Evolutionary conservation across 352 stramenopile species (phyloP).

Genomic region (Globisporangium splendens): DNA sequence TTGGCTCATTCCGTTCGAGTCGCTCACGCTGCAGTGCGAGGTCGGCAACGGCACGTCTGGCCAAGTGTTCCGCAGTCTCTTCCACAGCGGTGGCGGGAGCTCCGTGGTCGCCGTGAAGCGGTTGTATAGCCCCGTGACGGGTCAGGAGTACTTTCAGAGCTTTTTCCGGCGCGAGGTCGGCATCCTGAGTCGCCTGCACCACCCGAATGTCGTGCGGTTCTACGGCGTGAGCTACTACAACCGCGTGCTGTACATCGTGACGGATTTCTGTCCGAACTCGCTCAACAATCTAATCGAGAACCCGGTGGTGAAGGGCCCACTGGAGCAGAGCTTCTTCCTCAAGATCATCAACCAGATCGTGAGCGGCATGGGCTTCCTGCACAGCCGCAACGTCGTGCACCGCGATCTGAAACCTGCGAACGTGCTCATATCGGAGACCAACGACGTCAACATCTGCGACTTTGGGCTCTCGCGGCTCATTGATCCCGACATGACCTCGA

Average conservation of each 20-base stretch:
- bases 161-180: conserved; percentile 88
- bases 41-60: conserved; percentile 87
- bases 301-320: conserved; percentile 50
- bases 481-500: conserved; percentile 79
- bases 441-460: conserved; percentile 93
- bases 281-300: conserved; percentile 84
- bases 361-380: conserved; percentile 89
- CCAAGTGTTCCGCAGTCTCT: conserved; percentile 85
- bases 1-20: conserved; percentile 89
- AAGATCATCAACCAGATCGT: conserved; percentile 89
- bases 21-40: conserved; percentile 80
- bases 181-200: conserved; percentile 83
- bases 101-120: conserved; percentile 87
- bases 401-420: conserved; percentile 94
- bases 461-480: conserved; percentile 90
- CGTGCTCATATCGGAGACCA: conserved; percentile 89
- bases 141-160: conserved; percentile 88
- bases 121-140: conserved; percentile 82
- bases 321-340: conserved; percentile 71
- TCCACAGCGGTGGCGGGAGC: conserved; percentile 78
- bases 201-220: conserved; percentile 88
- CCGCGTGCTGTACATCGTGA: conserved; percentile 88
- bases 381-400: conserved; percentile 84
- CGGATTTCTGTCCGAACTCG: conserved; percentile 84
- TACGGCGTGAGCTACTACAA: conserved; percentile 91